Evolutionary conservation across 1,284 basidiomycete genomes (phyloP), one percentile per base, ranked within the genome.

Genomic region (Quambalaria eucalypti): DNA sequence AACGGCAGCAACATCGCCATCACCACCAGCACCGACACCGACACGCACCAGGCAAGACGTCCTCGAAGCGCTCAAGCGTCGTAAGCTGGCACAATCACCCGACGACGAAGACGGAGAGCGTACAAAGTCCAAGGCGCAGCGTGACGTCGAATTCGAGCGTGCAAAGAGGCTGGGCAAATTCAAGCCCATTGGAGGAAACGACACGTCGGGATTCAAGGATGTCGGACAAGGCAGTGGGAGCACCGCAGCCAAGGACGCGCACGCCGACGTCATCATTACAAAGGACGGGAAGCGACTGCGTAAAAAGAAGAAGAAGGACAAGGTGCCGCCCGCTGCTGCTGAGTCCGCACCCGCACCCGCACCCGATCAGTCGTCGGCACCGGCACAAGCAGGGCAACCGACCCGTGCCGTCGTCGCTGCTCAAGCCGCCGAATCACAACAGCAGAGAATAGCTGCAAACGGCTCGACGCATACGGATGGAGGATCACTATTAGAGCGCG

Each of bases 51-150:
- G 87, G 28, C 83, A 84, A 58, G 86, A 88, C 31, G 80, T 88
- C 28, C 75, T 88, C 31, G 79, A 79, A n/a, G 84, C 85, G 56
- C 78, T 90, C 52, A 88, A 87, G 82, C 79, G 65, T 83, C 83
- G 71, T 79, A 82, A 55, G 59, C 54, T 54, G 5, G 42, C n/a
- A 21, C 19, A 26, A 12, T 14, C 21, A 46, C 21, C 29, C 12
- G 40, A 55, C 23, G 25, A 19, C 19, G 26, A 30, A 50, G 23
- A 25, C 16, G 36, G 4, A 31, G 23, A 65, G 66, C 33, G n/a
- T n/a, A n/a, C n/a, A n/a, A n/a, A n/a, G n/a, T n/a, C n/a, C n/a
- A n/a, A 40, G 19, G 16, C 14, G 50, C 21, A 19, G 19, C 42
- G 42, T 14, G 42, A 46, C 14, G 36, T 23, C 16, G 30, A 53